Conservation (phyloP, 768 basidiomycete genomes). For the Hygrophorus pudorinus region DNA sequence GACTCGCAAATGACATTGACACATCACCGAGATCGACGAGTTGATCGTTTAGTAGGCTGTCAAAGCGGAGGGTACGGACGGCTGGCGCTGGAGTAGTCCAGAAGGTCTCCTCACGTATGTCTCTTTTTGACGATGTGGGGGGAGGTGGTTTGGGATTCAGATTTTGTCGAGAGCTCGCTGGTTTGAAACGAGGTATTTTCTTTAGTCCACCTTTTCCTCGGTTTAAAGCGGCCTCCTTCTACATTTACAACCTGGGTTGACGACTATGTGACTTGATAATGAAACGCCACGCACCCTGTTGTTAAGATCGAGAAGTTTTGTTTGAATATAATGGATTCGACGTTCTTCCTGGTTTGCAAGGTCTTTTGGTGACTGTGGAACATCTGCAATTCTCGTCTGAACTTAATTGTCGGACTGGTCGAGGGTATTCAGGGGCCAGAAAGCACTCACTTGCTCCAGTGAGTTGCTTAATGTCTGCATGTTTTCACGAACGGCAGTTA, state of each 20-base stretch:
- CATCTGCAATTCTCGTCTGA: constrained; percentile 17
- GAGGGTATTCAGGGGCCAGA: not conserved
- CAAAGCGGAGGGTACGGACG: constrained; percentile 53
- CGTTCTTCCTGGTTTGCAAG: constrained; percentile 33
- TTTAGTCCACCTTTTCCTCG: not conserved
- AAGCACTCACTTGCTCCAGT: constrained; percentile 25
- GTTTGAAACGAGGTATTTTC: not conserved
- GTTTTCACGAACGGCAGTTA: constrained; percentile 27
- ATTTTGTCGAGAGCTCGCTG: not conserved
- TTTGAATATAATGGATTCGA: constrained; percentile 27
- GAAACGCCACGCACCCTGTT: constrained; percentile 23
- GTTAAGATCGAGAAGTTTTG: constrained; percentile 27
- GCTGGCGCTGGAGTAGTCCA: constrained; percentile 51
- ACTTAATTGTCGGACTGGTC: constrained; percentile 10
- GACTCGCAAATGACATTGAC: constrained; percentile 32
- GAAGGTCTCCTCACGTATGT: constrained; percentile 34
- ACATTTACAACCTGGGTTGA: too few species aligned
- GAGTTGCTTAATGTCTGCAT: constrained; percentile 24
- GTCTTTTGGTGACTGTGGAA: constrained; percentile 22
- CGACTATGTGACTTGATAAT: not conserved
- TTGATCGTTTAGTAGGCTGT: constrained; percentile 54
- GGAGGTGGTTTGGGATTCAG: constrained; percentile 4
- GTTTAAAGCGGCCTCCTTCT: constrained; percentile 17
- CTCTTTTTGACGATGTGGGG: constrained; percentile 16
- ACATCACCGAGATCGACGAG: constrained; percentile 46